Evolutionary conservation across 371 early-diverging fungal genomes (phyloP).

Genomic region (Mortierella sp.): DNA sequence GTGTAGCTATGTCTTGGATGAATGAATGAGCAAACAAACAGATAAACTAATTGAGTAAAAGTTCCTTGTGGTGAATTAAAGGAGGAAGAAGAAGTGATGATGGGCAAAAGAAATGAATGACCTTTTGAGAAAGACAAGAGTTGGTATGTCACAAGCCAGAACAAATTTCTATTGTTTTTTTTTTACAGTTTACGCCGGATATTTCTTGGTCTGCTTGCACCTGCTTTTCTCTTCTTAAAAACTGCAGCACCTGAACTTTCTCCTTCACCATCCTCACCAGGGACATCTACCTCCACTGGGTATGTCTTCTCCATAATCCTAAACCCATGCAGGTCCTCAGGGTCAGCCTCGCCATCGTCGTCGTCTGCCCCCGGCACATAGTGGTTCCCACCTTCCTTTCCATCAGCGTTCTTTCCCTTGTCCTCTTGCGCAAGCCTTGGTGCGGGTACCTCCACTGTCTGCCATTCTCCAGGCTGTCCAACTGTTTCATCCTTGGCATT

Average conservation of each 20-base stretch:
- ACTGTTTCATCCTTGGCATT: slow-evolving; percentile 27
- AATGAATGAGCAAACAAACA: background rate
- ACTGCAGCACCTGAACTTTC: slow-evolving; percentile 36
- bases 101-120: background rate
- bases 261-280: slow-evolving; percentile 10
- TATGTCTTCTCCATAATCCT: slow-evolving; percentile 70
- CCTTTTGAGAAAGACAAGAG: too few relatives aligned
- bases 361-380: slow-evolving; percentile 49
- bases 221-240: slow-evolving; percentile 70
- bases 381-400: slow-evolving; percentile 21
- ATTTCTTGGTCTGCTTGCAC: slow-evolving; percentile 49
- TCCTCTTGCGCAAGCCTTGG: background rate
- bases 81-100: background rate
- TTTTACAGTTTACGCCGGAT: slow-evolving; percentile 47
- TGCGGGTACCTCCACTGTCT: slow-evolving; percentile 32
- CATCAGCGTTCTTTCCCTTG: background rate
- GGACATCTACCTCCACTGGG: slow-evolving; percentile 39
- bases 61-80: background rate
- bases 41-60: background rate
- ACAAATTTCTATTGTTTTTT: slow-evolving; percentile 2
- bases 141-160: background rate
- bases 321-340: slow-evolving; percentile 64
- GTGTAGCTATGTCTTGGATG: background rate
- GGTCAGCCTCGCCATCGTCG: slow-evolving; percentile 62
- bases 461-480: slow-evolving; percentile 53